Percentiles rank a stretch among this genome's conserved stretches.
Conservation (phyloP, 192 early-diverging fungal species). For the Backusella australiensis region DNA sequence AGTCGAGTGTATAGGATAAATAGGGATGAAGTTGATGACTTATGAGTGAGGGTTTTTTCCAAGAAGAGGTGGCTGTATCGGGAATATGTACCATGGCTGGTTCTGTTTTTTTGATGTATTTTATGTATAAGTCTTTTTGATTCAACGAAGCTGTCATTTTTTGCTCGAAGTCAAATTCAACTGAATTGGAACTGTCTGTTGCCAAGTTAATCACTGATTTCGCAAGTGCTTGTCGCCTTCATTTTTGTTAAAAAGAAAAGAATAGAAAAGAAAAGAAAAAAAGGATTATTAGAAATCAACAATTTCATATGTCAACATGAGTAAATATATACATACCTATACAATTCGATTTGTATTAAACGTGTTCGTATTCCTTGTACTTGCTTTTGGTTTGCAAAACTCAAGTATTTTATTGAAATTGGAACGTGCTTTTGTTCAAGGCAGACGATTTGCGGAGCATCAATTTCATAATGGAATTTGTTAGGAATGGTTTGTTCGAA, state of each 20-base stretch:
- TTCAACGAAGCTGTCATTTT: not conserved
- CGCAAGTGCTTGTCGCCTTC: not conserved
- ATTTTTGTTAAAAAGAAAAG: not conserved
- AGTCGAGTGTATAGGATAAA: constrained; percentile 18
- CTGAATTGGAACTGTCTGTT: not conserved
- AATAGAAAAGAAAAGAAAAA: not conserved
- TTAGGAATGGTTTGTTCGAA: constrained; percentile 22
- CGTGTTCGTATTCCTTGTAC: constrained; percentile 27
- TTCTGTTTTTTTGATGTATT: constrained; percentile 23
- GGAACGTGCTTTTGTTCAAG: constrained; percentile 24
- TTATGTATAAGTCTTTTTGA: constrained; percentile 9
- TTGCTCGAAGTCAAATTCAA: not conserved
- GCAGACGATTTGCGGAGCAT: constrained; percentile 26
- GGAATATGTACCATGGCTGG: constrained; percentile 24
- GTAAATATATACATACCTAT: constrained; percentile 16
- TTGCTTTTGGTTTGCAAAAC: constrained; percentile 29
- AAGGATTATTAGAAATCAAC: not conserved
- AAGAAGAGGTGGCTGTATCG: constrained; percentile 20
- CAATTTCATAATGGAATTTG: constrained; percentile 37
- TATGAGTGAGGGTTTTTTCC: constrained; percentile 27
- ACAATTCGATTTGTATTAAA: constrained; percentile 29
- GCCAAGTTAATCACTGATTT: constrained; percentile 5
- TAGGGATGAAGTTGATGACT: constrained; percentile 20
- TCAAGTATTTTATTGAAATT: constrained; percentile 21
- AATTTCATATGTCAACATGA: not conserved